These are phyloP conservation scores for Sclerotinia glacialis DNA, from an alignment of 2,329 filamentous ascomycete species.

Conservation along the genomic window DNA sequence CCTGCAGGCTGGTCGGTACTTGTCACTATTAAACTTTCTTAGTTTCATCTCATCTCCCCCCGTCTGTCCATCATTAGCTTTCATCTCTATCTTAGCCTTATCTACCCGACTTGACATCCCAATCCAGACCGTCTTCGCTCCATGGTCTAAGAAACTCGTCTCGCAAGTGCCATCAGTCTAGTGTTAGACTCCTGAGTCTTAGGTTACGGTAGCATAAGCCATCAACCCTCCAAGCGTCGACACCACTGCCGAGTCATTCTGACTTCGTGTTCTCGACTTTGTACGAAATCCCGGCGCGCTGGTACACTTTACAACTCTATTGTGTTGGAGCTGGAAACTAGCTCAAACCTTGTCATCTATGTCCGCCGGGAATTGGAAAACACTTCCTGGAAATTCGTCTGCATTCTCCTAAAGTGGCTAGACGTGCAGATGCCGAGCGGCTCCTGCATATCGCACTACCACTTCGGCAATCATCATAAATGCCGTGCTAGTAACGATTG, in stretches of 20 bases:
- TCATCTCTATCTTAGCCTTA: conserved; percentile 20
- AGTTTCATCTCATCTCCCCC: background rate
- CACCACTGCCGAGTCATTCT: conserved; percentile 11
- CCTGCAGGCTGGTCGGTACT: background rate
- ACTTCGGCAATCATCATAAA: background rate
- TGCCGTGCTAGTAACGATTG: background rate
- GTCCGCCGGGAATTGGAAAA: background rate
- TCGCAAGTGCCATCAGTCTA: background rate
- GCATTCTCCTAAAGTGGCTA: background rate
- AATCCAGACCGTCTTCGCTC: background rate
- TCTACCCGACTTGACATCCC: conserved; percentile 17
- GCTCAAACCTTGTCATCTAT: background rate
- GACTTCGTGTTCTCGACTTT: background rate
- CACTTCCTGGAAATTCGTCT: background rate
- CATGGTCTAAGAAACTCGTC: background rate
- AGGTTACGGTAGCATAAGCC: background rate
- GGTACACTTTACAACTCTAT: background rate
- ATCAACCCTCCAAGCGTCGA: background rate
- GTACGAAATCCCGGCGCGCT: background rate
- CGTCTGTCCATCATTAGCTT: background rate
- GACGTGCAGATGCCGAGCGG: conserved; percentile 11
- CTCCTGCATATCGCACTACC: background rate
- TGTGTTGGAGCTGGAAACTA: background rate
- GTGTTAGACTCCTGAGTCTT: background rate
- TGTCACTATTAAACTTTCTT: background rate